Percentiles rank a stretch among this genome's conserved stretches.
phyloP scores from a whole-genome alignment of 495 filamentous ascomycete genomes.

The Cercophora samala region DNA sequence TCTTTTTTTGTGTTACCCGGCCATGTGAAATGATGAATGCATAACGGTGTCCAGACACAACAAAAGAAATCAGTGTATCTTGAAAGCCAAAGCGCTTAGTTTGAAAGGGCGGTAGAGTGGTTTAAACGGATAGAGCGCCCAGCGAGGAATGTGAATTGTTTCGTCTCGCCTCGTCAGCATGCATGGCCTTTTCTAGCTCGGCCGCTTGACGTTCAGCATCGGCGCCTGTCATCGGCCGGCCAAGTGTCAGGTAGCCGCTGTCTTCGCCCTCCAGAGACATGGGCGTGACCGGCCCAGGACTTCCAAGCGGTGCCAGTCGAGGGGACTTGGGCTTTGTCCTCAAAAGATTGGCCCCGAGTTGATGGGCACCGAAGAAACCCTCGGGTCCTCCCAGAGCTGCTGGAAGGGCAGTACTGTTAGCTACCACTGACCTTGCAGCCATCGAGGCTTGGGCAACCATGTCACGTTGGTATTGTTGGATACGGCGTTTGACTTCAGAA shows the following conservation, averaged over 20 bases:
- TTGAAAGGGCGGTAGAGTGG: not conserved
- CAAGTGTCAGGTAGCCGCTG: constrained; percentile 51
- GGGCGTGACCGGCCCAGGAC: constrained; percentile 72
- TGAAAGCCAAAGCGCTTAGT: no score
- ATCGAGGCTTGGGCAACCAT: constrained; percentile 53
- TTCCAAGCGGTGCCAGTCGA: constrained; percentile 61
- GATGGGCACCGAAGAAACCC: constrained; percentile 5
- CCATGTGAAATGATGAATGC: not conserved
- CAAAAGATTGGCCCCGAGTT: constrained; percentile 22
- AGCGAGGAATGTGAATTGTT: not conserved
- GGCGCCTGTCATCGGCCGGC: constrained; percentile 24
- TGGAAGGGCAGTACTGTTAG: not conserved
- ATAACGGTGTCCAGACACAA: not conserved
- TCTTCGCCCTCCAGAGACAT: constrained; percentile 60
- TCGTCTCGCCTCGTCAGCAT: not conserved
- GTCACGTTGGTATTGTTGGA: constrained; percentile 60
- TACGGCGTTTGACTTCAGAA: constrained; percentile 46
- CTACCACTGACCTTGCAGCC: not conserved
- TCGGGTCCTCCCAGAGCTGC: not conserved
- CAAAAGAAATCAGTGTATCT: not conserved
- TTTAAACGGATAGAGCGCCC: not conserved
- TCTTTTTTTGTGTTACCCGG: not conserved
- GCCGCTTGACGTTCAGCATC: not conserved
- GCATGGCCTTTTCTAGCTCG: not conserved
- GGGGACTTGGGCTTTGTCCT: constrained; percentile 58